A percentile compares a stretch with the other conserved stretches of the same genome.
phyloP scores from a whole-genome alignment of 306 rosid genomes.

The Cucurbita ficifolia region DNA sequence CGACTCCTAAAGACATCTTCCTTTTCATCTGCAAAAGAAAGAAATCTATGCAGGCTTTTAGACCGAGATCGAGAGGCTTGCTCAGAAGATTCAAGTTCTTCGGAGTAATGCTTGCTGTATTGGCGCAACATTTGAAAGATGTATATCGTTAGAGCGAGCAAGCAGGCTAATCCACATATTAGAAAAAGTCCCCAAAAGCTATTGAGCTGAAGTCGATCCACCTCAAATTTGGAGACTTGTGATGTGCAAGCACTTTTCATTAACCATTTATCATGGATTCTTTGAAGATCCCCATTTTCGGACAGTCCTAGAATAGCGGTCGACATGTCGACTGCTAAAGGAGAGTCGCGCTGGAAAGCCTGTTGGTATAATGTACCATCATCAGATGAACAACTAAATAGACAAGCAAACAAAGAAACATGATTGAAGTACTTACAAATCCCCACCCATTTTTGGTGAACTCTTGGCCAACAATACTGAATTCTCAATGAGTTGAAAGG shows the following conservation, averaged over 20 bases:
- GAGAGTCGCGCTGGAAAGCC: slow-evolving; percentile 89
- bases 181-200: slow-evolving; percentile 86
- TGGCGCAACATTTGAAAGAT: slow-evolving; percentile 34
- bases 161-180: slow-evolving; percentile 52
- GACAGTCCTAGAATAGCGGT: slow-evolving; percentile 60
- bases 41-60: slow-evolving; percentile 35
- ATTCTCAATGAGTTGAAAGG: slow-evolving; percentile 70
- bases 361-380: slow-evolving; percentile 4
- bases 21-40: slow-evolving; percentile 59
- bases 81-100: slow-evolving; percentile 13
- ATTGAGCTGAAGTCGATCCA: slow-evolving; percentile 52
- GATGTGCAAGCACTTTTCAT: slow-evolving; percentile 52
- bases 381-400: background rate
- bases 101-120: slow-evolving; percentile 29
- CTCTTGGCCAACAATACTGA: slow-evolving; percentile 66
- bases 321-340: slow-evolving; percentile 75
- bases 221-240: slow-evolving; percentile 45
- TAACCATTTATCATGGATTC: slow-evolving; percentile 97
- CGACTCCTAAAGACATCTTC: slow-evolving; percentile 35
- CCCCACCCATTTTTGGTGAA: slow-evolving; percentile 97
- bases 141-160: slow-evolving; percentile 46
- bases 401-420: background rate
- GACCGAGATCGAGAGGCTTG: slow-evolving; percentile 12
- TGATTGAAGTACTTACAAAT: slow-evolving; percentile 53
- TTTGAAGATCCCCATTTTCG: slow-evolving; percentile 75